phyloP scores from a whole-genome alignment of 2,329 filamentous ascomycete genomes.

The Cladosporium sp. region DNA sequence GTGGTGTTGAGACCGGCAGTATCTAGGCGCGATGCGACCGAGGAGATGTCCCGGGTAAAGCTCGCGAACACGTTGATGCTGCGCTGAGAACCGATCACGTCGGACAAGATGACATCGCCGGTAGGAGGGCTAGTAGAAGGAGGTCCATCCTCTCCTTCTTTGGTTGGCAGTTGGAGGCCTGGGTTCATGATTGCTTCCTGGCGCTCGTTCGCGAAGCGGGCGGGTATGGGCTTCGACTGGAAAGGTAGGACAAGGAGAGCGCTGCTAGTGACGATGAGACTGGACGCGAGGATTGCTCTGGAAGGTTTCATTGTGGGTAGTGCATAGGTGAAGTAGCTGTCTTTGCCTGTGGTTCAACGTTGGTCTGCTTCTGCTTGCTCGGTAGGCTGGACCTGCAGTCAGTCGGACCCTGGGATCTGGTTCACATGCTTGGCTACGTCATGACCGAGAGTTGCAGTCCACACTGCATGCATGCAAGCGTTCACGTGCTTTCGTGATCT shows the following conservation, averaged over 20 bases:
- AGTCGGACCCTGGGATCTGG: not conserved
- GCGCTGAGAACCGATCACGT: constrained; percentile 76
- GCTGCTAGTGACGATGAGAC: constrained; percentile 14
- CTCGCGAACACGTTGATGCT: constrained; percentile 80
- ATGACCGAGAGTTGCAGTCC: not conserved
- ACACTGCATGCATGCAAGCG: not conserved
- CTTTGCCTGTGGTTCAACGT: no score
- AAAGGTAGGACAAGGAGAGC: constrained; percentile 19
- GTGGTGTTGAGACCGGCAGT: constrained; percentile 68
- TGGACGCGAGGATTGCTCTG: constrained; percentile 13
- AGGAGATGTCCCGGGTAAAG: constrained; percentile 70
- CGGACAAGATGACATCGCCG: constrained; percentile 64
- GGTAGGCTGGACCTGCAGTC: no score
- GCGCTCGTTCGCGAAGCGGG: constrained; percentile 11
- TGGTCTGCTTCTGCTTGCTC: no score
- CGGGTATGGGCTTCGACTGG: constrained; percentile 16
- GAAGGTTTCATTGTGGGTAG: constrained; percentile 5
- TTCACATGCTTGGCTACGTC: constrained; percentile 1
- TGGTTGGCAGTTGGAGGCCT: constrained; percentile 23
- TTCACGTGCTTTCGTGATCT: constrained; percentile 1
- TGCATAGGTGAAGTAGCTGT: not conserved
- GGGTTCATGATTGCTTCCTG: constrained; percentile 23
- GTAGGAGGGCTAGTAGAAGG: constrained; percentile 15
- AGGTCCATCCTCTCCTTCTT: constrained; percentile 9
- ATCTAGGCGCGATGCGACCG: constrained; percentile 65